These are phyloP conservation scores for Colletotrichum sp. DNA, from an alignment of 2,329 filamentous ascomycete species.

Conservation along the genomic window DNA sequence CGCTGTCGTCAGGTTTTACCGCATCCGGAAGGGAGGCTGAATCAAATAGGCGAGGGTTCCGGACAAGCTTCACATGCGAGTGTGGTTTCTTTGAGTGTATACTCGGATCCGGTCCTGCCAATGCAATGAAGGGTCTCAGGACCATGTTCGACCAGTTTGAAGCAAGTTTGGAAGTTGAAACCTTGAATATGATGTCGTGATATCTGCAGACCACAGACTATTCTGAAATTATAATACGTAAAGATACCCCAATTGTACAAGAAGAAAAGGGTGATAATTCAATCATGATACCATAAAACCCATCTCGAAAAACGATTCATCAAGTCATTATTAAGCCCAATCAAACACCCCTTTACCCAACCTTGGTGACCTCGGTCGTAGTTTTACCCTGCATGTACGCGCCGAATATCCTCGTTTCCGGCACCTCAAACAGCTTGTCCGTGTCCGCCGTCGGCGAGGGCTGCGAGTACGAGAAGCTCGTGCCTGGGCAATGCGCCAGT, in stretches of 20 bases:
- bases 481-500: not conserved
- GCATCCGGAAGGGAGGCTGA: not conserved
- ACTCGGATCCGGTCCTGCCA: not conserved
- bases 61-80: not conserved
- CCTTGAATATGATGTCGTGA: not conserved
- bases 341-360: not conserved
- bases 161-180: not conserved
- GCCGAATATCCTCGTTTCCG: not conserved
- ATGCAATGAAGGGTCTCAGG: not conserved
- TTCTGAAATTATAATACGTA: not conserved
- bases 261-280: not conserved
- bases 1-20: not conserved
- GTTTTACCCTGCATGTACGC: not conserved
- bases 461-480: not conserved
- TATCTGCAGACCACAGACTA: not conserved
- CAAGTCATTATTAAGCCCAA: not conserved
- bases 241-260: not conserved
- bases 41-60: not conserved
- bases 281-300: not conserved
- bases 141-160: fast-evolving
- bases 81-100: not conserved
- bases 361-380: not conserved
- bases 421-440: not conserved
- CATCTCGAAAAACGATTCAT: not conserved
- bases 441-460: not conserved